Base-by-base conservation (phyloP, 768 basidiomycete species). In the Podaxis carcinomalis region DNA sequence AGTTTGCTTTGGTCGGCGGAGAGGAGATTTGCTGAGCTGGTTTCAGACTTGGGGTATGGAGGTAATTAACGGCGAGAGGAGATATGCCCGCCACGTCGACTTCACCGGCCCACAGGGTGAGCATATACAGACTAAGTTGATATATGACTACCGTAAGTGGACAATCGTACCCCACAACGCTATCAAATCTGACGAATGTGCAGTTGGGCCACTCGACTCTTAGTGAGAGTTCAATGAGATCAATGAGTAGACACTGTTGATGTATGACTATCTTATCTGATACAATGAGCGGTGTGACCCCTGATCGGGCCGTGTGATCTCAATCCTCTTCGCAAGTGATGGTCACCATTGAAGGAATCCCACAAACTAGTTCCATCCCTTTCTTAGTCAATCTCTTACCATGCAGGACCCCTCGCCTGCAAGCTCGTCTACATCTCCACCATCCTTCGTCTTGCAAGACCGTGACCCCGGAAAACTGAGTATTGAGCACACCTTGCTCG, bases 121-220 rank as follows among this genome's bases (percentile, higher is more conserved):
- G 65, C 81, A 83, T 37, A 83, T 90, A 52, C 75, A 82, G 59
- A 75, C 77, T 9, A 80, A 77, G 44, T 68, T 90, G 39, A 76
- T 87, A 19, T 92, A 90, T 62, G 87, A 90, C 67, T 90, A 90
- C 64, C 59, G 88, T 89, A 56, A 71, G 87, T 73, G 36, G n/a
- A 14, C 35, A 16, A 25, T 32, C 32, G 25, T 21, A 25, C 16
- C 9, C 6, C 25, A 10, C 6, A 13, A 19, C 7, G 5, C 36
- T 32, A 32, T 32, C 32, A 42, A 2, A 52, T 10, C 42, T 57
- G 35, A 55, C 16, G 13, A n/a, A 6, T 5, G 47, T 36, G 14
- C 14, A 64, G 63, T 64, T 51, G 63, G 63, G 23, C 63, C 59
- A 21, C 51, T 57, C 28, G 46, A 37, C 25, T 44, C 40, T 4